phyloP scores from a whole-genome alignment of 2,329 filamentous ascomycete genomes.

The Hyphodiscus sp. region DNA sequence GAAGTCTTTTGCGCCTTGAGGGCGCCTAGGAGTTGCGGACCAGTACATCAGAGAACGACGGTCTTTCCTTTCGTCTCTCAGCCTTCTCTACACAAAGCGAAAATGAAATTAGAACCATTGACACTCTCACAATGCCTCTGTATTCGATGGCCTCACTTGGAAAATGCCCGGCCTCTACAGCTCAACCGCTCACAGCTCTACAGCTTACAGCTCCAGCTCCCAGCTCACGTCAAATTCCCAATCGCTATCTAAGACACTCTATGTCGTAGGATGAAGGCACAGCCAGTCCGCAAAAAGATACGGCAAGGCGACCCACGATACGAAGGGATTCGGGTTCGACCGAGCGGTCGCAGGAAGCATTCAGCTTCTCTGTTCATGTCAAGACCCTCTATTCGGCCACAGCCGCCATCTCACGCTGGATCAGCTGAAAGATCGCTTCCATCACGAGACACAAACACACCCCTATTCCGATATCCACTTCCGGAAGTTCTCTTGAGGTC shows the following conservation, averaged over 20 bases:
- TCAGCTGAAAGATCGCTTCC: too few species aligned
- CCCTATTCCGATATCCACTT: too few species aligned
- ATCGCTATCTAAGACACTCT: neutral
- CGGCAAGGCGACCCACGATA: neutral
- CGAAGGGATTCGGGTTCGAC: neutral
- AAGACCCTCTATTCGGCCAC: too few species aligned
- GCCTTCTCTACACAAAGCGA: neutral
- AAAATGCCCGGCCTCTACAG: neutral
- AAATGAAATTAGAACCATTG: neutral
- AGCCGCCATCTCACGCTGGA: too few species aligned
- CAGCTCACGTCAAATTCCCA: neutral
- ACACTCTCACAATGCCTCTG: neutral
- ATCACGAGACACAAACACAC: too few species aligned
- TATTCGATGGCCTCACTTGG: neutral
- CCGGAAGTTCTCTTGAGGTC: too few species aligned
- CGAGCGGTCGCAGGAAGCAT: neutral
- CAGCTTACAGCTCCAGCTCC: too few species aligned
- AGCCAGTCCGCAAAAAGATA: neutral
- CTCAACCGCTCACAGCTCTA: too few species aligned
- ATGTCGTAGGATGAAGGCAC: neutral
- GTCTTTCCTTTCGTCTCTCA: neutral
- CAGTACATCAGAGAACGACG: neutral
- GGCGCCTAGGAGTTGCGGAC: neutral
- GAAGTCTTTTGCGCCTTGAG: neutral
- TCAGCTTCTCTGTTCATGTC: neutral